phyloP scores from a whole-genome alignment of 2,329 filamentous ascomycete species.

The Xylariaceae sp. region DNA sequence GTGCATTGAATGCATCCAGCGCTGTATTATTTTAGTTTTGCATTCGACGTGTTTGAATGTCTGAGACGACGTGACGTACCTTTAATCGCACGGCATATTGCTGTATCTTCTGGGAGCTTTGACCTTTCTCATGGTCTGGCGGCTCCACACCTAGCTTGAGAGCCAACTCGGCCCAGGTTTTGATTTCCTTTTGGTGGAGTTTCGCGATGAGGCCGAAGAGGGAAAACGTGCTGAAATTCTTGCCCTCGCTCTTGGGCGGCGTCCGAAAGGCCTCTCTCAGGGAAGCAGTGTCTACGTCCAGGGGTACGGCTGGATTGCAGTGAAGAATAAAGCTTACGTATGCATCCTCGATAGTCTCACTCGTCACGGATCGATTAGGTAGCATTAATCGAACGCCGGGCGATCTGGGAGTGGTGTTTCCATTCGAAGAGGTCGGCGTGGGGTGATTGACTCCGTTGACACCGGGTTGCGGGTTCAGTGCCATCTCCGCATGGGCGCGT shows the following conservation, averaged over 20 bases:
- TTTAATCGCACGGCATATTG: constrained; percentile 91
- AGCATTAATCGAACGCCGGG: constrained; percentile 36
- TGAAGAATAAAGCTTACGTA: constrained; percentile 83
- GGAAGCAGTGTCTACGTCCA: constrained; percentile 62
- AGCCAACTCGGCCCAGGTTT: constrained; percentile 87
- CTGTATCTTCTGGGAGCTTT: constrained; percentile 89
- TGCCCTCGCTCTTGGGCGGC: constrained; percentile 81
- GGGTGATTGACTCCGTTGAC: constrained; percentile 27
- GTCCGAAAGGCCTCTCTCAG: constrained; percentile 70
- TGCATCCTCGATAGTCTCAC: constrained; percentile 69
- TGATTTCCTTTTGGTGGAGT: constrained; percentile 76
- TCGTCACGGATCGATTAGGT: constrained; percentile 62
- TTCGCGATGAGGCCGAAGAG: constrained; percentile 74
- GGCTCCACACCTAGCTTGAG: constrained; percentile 83
- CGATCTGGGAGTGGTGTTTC: constrained; percentile 27
- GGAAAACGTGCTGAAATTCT: constrained; percentile 71
- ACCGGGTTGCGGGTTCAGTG: constrained; percentile 26
- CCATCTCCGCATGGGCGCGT: constrained; percentile 24
- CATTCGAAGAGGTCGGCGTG: constrained; percentile 26
- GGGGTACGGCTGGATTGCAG: constrained; percentile 77
- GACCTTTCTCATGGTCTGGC: constrained; percentile 72
- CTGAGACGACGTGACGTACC: constrained; percentile 40
- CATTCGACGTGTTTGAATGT: constrained; percentile 29
- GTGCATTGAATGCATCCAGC: constrained; percentile 97
- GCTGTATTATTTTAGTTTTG: constrained; percentile 37